Base-by-base conservation (phyloP, 2,329 filamentous ascomycete genomes). In the Pestalotiopsis sp. region DNA sequence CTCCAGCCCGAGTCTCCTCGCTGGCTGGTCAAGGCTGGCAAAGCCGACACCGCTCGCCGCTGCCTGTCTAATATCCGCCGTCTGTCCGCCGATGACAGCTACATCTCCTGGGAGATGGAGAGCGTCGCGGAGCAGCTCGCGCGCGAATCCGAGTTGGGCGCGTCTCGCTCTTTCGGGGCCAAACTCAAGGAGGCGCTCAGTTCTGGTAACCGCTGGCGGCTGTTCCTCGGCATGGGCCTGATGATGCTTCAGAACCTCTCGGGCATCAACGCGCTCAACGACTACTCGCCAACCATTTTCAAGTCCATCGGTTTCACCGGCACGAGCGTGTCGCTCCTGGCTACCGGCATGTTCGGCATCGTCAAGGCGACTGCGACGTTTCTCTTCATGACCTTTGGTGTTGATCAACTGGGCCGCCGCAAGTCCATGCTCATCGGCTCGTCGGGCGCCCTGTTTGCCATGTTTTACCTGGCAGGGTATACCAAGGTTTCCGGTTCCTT, bases 281-380 rank as follows among this genome's bases (percentile, higher is more conserved):
- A 93, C 81, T 93, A 91, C 79, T 86, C 83, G 1, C 91, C 91
- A 0, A 91, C 87, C 0, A 87, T 93, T 13, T 93, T 94, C 84
- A 86, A 81, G 70, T 81, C 80, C 61, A 80, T 86, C 65, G 84
- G 84, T 4, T 80, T 85, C 65, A 80, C 78, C 2, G 84, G 84
- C 14, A 83, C 81, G 64, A 82, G 81, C 73, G 81, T 80, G 0
- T 76, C 80, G 52, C 82, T 86, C 70, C 77, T 86, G 39, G 92
- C 91, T 0, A 94, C 92, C 0, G 92, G 92, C 31, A 88, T 94
- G 71, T 94, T 93, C 73, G 92, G 92, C 64, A 89, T 93, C 1
- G 90, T 94, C 76, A 94, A 93, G 83, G 93, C 91, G 0, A 79
- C 85, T 0, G 79, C 91, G 52, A 93, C 92, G 0, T 77, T 93